Evolutionary conservation across 495 filamentous ascomycete genomes (phyloP).

Genomic region (Tuber aestivum): DNA sequence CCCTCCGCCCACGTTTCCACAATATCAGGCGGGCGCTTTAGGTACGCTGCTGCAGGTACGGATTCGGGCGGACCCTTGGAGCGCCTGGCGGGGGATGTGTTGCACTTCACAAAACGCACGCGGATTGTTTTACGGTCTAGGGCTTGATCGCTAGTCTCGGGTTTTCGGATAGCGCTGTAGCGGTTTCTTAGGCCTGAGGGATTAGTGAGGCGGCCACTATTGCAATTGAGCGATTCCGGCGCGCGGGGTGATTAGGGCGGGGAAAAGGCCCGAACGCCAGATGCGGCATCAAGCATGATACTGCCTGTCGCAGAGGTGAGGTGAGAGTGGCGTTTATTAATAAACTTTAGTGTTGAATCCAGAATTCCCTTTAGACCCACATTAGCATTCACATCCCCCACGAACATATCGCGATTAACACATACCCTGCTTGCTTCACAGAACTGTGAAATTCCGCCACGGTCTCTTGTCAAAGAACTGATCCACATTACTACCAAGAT

Average conservation of each 20-base stretch:
- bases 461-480: slow-evolving; percentile 26
- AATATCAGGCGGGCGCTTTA: neutral
- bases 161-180: slow-evolving; percentile 58
- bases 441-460: slow-evolving; percentile 32
- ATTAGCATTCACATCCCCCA: neutral
- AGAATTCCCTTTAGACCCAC: slow-evolving; percentile 14
- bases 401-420: neutral
- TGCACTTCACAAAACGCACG: slow-evolving; percentile 82
- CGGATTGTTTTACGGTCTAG: slow-evolving; percentile 40
- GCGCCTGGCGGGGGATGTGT: slow-evolving; percentile 69
- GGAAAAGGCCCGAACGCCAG: slow-evolving; percentile 60
- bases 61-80: slow-evolving; percentile 48
- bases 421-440: slow-evolving; percentile 26
- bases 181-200: slow-evolving; percentile 61
- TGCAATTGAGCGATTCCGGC: neutral
- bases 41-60: slow-evolving; percentile 4
- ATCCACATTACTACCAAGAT: slow-evolving; percentile 15
- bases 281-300: slow-evolving; percentile 70
- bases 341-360: slow-evolving; percentile 53
- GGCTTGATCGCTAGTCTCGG: slow-evolving; percentile 63
- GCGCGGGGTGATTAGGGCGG: neutral
- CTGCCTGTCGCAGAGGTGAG: slow-evolving; percentile 62
- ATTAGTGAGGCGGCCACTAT: slow-evolving; percentile 63
- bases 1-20: neutral
- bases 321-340: slow-evolving; percentile 67